Evolutionary conservation across 176 grass and related monocot genomes (phyloP).

Genomic region (Bolboschoenus planiculmis): DNA sequence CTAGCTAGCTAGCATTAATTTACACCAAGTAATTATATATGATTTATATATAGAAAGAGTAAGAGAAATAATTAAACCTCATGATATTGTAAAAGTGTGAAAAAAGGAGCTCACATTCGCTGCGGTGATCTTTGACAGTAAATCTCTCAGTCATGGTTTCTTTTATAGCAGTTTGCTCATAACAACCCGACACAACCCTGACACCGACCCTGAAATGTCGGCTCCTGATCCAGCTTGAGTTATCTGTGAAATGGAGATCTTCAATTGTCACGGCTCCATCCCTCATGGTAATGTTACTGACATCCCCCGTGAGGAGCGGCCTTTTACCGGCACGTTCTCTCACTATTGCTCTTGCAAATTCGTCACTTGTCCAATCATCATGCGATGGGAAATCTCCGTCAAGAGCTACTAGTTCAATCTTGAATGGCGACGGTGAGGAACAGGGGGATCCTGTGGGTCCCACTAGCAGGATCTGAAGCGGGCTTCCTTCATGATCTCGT

Average conservation of each 20-base stretch:
- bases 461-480: neutral
- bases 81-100: neutral
- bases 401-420: conserved; percentile 56
- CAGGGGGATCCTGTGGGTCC: neutral
- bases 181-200: neutral
- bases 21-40: neutral
- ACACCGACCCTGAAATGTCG: conserved; percentile 52
- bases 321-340: conserved; percentile 42
- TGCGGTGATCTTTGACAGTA: conserved; percentile 66
- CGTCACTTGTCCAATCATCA: conserved; percentile 35
- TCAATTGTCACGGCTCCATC: conserved; percentile 30
- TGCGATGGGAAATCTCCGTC: conserved; percentile 47
- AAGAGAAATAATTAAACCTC: neutral
- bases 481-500: neutral
- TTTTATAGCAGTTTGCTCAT: conserved; percentile 24
- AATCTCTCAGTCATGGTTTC: conserved; percentile 60
- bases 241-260: conserved; percentile 56
- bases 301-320: conserved; percentile 37
- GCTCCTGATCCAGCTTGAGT: conserved; percentile 65
- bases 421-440: conserved; percentile 9
- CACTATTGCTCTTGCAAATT: conserved; percentile 34
- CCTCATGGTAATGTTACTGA: conserved; percentile 20
- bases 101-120: conserved; percentile 41
- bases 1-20: neutral
- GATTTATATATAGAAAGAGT: neutral